A percentile compares a stretch with the other conserved stretches of the same genome.
Evolutionary conservation across 73 alveolate genomes (phyloP).

Genomic region (Effrenium voratum): DNA sequence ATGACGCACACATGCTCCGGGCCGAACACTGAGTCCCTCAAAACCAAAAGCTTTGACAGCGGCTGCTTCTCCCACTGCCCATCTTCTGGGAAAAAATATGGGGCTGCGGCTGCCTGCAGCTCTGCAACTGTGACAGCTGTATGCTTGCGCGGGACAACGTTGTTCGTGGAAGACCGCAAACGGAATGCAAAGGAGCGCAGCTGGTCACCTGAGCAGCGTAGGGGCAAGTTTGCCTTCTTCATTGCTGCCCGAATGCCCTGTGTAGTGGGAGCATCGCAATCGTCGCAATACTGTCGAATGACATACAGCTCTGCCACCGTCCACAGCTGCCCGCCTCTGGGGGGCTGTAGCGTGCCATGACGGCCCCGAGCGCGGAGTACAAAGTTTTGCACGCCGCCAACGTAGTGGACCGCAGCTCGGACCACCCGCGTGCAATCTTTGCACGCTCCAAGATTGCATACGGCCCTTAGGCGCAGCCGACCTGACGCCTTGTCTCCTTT

Average conservation of each 20-base stretch:
- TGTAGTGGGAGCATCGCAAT: background rate
- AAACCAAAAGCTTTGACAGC: background rate
- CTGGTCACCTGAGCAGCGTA: background rate
- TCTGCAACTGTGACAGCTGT: background rate
- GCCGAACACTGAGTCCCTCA: background rate
- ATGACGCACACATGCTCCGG: background rate
- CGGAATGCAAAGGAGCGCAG: background rate
- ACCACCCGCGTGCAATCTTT: background rate
- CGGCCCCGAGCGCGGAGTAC: background rate
- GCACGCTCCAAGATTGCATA: background rate
- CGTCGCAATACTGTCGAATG: background rate
- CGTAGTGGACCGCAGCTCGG: background rate
- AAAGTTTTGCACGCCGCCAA: background rate
- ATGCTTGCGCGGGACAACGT: background rate
- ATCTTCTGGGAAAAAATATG: background rate
- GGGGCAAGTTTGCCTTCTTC: background rate
- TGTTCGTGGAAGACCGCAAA: background rate
- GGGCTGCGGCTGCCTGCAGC: background rate
- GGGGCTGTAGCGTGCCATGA: background rate
- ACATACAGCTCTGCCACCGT: background rate
- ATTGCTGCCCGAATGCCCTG: background rate
- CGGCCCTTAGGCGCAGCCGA: background rate
- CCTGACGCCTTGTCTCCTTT: background rate
- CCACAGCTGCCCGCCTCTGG: background rate
- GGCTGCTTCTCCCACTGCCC: background rate